Conservation (phyloP, 2,329 filamentous ascomycete genomes). For the Hypoxylon sp. region DNA sequence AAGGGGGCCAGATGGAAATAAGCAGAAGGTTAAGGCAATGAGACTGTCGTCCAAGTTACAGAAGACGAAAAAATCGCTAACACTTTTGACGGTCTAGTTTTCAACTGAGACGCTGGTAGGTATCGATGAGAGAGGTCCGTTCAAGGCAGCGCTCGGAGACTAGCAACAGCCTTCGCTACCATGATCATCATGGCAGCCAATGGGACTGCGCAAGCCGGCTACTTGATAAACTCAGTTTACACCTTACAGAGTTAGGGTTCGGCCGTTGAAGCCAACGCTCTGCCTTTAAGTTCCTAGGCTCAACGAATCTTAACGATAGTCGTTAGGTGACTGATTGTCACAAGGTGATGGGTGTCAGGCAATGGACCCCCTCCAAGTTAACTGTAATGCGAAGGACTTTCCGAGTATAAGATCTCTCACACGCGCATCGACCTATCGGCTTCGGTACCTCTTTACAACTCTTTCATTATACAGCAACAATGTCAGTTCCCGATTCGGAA, state of each 20-base stretch:
- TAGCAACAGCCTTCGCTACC: neutral
- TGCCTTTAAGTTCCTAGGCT: slow-evolving; percentile 6
- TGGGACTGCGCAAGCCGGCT: neutral
- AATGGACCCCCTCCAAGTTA: neutral
- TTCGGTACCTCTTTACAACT: neutral
- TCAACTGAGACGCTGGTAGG: neutral
- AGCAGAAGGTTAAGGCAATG: neutral
- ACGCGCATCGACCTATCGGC: neutral
- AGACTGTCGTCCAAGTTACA: neutral
- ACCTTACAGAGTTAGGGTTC: slow-evolving; percentile 22
- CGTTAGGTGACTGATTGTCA: neutral
- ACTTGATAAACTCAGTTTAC: slow-evolving; percentile 1
- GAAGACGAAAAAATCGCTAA: neutral
- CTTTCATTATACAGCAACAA: neutral
- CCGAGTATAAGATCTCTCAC: neutral
- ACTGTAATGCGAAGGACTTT: neutral
- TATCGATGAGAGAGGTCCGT: neutral
- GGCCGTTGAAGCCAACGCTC: slow-evolving; percentile 15
- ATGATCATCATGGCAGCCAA: neutral
- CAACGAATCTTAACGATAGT: slow-evolving; percentile 7
- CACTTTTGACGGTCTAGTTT: neutral
- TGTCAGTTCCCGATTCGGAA: slow-evolving; percentile 2
- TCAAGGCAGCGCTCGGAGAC: neutral
- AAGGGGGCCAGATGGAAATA: neutral
- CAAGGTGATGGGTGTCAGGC: neutral